These are phyloP conservation scores for Omphalea diandra DNA, from an alignment of 441 rosid species.

Conservation along the genomic window DNA sequence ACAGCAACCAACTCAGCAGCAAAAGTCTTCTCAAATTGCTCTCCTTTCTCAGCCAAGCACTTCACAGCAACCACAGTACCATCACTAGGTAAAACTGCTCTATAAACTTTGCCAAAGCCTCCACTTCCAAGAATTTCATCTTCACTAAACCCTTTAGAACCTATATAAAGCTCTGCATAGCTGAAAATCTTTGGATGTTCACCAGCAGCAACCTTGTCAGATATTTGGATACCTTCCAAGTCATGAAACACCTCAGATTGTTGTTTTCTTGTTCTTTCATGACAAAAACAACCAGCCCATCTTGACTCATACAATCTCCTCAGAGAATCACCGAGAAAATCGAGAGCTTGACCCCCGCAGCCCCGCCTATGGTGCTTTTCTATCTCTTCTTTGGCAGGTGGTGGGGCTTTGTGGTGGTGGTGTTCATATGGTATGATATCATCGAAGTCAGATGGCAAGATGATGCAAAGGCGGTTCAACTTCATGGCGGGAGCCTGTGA, in stretches of 20 bases:
- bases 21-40: constrained; percentile 85
- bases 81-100: constrained; percentile 81
- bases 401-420: constrained; percentile 19
- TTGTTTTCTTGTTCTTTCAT: constrained; percentile 17
- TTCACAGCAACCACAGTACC: constrained; percentile 85
- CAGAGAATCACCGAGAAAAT: constrained; percentile 38
- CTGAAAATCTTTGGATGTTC: constrained; percentile 88
- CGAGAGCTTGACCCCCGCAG: constrained; percentile 47
- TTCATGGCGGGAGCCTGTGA: constrained; percentile 33
- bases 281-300: constrained; percentile 37
- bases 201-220: constrained; percentile 60
- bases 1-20: constrained; percentile 89
- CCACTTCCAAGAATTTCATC: constrained; percentile 83
- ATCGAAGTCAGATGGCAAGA: constrained; percentile 49
- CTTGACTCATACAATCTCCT: constrained; percentile 42
- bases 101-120: constrained; percentile 80
- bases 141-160: constrained; percentile 71
- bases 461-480: constrained; percentile 54
- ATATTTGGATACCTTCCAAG: constrained; percentile 71
- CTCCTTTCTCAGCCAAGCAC: constrained; percentile 90
- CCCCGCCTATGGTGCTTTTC: constrained; percentile 30
- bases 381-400: constrained; percentile 17
- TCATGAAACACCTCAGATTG: constrained; percentile 47
- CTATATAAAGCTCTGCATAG: constrained; percentile 88
- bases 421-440: constrained; percentile 36